phyloP scores from a whole-genome alignment of 1,139 yeast genomes.

The Candida tetrigidarum region DNA sequence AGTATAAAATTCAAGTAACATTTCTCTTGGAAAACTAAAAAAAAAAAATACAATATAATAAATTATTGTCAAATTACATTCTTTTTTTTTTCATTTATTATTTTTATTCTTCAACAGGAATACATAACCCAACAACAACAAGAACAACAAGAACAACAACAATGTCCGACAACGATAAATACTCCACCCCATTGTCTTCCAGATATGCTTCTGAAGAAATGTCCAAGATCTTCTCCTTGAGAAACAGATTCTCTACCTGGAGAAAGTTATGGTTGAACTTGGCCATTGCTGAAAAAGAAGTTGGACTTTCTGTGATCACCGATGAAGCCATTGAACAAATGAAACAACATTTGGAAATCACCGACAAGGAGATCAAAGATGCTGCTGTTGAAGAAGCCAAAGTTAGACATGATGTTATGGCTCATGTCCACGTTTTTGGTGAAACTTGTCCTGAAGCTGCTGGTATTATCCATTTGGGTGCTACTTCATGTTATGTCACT shows the following conservation, averaged over 20 bases:
- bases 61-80: too few species aligned
- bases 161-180: constrained; percentile 61
- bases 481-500: constrained; percentile 97
- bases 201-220: constrained; percentile 98
- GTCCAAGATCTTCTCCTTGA: constrained; percentile 88
- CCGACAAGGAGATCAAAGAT: constrained; percentile 89
- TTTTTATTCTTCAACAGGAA: constrained; percentile 1
- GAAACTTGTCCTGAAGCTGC: constrained; percentile 94
- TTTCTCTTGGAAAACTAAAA: neutral
- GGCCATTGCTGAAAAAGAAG: constrained; percentile 94
- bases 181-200: constrained; percentile 91
- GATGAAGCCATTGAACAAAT: constrained; percentile 92
- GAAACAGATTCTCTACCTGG: constrained; percentile 98
- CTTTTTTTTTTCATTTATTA: neutral
- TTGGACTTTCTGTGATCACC: constrained; percentile 81
- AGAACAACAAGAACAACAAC: too few species aligned
- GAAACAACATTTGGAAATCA: constrained; percentile 74
- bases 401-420: constrained; percentile 99
- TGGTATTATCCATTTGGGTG: constrained; percentile 97
- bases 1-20: neutral
- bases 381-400: constrained; percentile 96
- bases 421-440: constrained; percentile 97
- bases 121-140: neutral
- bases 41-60: too few species aligned
- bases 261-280: constrained; percentile 95